phyloP scores from a whole-genome alignment of 306 rosid species.

The Casuarina glauca region DNA sequence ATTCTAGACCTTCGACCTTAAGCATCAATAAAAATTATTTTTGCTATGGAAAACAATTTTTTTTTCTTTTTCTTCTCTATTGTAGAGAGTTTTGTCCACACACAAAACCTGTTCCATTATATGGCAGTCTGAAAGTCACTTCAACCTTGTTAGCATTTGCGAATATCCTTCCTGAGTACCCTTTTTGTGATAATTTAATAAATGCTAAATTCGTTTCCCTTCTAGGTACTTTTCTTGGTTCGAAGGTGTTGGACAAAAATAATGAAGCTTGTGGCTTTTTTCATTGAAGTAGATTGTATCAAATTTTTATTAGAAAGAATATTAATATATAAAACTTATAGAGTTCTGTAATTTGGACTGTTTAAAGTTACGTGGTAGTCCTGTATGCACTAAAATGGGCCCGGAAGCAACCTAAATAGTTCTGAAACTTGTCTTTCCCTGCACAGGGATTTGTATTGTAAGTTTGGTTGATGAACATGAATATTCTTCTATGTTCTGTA shows the following conservation, averaged over 20 bases:
- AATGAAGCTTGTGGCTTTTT: background rate
- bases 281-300: background rate
- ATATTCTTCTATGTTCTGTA: background rate
- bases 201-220: background rate
- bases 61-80: too few relatives aligned
- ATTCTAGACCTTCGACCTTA: too few relatives aligned
- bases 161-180: background rate
- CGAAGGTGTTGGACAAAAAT: background rate
- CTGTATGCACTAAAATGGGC: background rate
- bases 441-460: background rate
- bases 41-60: too few relatives aligned
- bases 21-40: too few relatives aligned
- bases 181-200: background rate
- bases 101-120: too few relatives aligned
- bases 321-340: background rate
- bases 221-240: background rate
- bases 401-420: background rate
- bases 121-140: background rate
- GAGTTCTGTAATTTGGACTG: background rate
- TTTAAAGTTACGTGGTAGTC: background rate
- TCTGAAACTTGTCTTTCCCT: background rate
- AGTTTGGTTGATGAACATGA: background rate
- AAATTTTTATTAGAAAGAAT: background rate
- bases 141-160: background rate
- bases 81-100: too few relatives aligned